Base-by-base conservation (phyloP, 2,329 filamentous ascomycete genomes). In the Juglanconis sp. region DNA sequence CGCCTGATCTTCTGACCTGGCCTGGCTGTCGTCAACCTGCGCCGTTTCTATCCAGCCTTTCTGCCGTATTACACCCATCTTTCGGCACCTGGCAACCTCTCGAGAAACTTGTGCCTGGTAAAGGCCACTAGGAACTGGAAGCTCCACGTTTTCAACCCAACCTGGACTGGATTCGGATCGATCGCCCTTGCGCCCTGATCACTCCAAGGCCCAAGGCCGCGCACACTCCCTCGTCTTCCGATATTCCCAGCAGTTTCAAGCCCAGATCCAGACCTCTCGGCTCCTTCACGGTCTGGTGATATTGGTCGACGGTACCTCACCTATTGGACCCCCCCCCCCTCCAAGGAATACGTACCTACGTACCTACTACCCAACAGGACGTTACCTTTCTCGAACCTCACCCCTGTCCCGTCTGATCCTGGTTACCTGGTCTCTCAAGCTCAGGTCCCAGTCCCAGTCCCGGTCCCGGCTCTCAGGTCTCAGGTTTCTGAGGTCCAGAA, bases 361-460 rank as follows among this genome's bases (percentile, higher is more conserved):
- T 32, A n/a, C 44, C 17, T 31, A 55, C 53, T 59, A 36, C 52
- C 51, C 47, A 54, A 47, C 47, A 59, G 56, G 50, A 58, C 51
- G 44, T 59, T 49, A 35, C 35, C 48, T 17, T 59, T 58, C 52
- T 58, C 51, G 56, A 62, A 53, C 53, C 51, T 58, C 36, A 62
- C 60, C 60, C 60, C 50, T 56, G 60, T 58, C 60, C 38, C 35
- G 44, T 42, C 59, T 62, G 60, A 53, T 47, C 56, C 60, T 53
- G 36, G 52, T 40, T 40, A 31, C 49, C 44, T 32, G 53, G 53
- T 40, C 46, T 44, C 50, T 40, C 56, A 59, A 35, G 56, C 47
- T 61, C 59, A 53, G 42, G 54, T 60, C 56, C 52, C 58, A 53
- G 52, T 55, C 51, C 58, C 52, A 53, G 59, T 48, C 53, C 58